Percentiles rank a stretch among this genome's conserved stretches.
Evolutionary conservation across 495 filamentous ascomycete species (phyloP).

Genomic region (Hypoxylon lienhwacheense): DNA sequence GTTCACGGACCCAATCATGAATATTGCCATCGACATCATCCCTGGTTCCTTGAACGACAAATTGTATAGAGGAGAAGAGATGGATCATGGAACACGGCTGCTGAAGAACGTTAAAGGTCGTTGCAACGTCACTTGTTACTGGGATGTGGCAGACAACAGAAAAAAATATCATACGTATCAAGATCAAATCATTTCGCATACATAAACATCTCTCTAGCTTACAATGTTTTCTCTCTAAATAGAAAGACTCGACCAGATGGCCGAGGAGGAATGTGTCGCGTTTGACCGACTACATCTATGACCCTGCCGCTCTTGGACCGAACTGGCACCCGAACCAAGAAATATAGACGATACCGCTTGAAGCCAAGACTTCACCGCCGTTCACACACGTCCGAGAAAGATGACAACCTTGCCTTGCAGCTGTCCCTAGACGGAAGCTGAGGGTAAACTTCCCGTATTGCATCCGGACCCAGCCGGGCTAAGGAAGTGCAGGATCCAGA

Average conservation of each 20-base stretch:
- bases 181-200: conserved; percentile 1
- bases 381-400: conserved; percentile 9
- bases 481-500: conserved; percentile 1
- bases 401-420: neutral
- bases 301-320: conserved; percentile 12
- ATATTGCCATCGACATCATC: conserved; percentile 22
- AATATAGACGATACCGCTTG: neutral
- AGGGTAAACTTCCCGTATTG: conserved; percentile 2
- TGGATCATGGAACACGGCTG: conserved; percentile 6
- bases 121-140: conserved; percentile 25
- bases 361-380: conserved; percentile 30
- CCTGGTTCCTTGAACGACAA: conserved; percentile 19
- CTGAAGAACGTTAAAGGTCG: conserved; percentile 8
- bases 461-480: conserved; percentile 2
- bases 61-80: conserved; percentile 9
- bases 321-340: conserved; percentile 5
- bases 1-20: conserved; percentile 12
- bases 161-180: neutral
- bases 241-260: conserved; percentile 6
- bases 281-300: conserved; percentile 13
- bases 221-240: conserved; percentile 8
- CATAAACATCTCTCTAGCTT: no score
- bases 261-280: conserved; percentile 26
- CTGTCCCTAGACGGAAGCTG: conserved; percentile 2
- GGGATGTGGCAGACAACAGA: conserved; percentile 10